Percentiles rank a stretch among this genome's conserved stretches.
These are phyloP conservation scores for Daldinia concentrica DNA, from an alignment of 495 filamentous ascomycete genomes.

Conservation along the genomic window DNA sequence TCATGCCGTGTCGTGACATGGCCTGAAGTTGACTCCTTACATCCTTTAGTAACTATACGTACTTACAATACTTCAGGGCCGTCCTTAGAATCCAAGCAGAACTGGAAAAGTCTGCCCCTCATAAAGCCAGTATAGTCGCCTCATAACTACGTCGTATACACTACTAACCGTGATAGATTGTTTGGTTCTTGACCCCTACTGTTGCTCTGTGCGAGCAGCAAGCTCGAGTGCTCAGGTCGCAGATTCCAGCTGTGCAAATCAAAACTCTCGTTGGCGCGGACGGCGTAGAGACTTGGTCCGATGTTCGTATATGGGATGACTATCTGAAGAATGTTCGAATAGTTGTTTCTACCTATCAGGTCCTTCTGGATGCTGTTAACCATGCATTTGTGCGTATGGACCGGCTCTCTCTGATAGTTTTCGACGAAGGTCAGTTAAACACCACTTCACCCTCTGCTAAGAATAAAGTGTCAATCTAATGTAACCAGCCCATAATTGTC, in stretches of 20 bases:
- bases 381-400: slow-evolving; percentile 82
- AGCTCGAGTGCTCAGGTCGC: slow-evolving; percentile 64
- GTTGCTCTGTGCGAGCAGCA: slow-evolving; percentile 81
- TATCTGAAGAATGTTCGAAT: slow-evolving; percentile 73
- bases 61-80: slow-evolving; percentile 63
- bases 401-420: slow-evolving; percentile 75
- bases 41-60: slow-evolving; percentile 1
- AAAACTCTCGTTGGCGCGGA: slow-evolving; percentile 73
- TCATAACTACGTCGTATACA: slow-evolving; percentile 15
- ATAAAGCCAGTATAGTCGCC: slow-evolving; percentile 63
- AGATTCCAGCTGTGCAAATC: slow-evolving; percentile 70
- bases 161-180: slow-evolving; percentile 61
- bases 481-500: slow-evolving; percentile 73
- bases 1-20: not conserved
- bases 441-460: not conserved
- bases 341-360: slow-evolving; percentile 78
- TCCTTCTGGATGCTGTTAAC: slow-evolving; percentile 79
- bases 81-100: slow-evolving; percentile 79
- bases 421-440: slow-evolving; percentile 80
- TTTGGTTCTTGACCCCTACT: slow-evolving; percentile 89
- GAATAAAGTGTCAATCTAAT: slow-evolving; percentile 23
- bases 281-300: slow-evolving; percentile 78
- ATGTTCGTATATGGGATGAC: slow-evolving; percentile 75
- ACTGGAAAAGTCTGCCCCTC: slow-evolving; percentile 66
- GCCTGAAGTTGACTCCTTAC: not conserved